Percentiles rank a stretch among this genome's conserved stretches.
These are phyloP conservation scores for Eutrema yunnanense DNA, from an alignment of 345 rosid genomes.

Conservation along the genomic window DNA sequence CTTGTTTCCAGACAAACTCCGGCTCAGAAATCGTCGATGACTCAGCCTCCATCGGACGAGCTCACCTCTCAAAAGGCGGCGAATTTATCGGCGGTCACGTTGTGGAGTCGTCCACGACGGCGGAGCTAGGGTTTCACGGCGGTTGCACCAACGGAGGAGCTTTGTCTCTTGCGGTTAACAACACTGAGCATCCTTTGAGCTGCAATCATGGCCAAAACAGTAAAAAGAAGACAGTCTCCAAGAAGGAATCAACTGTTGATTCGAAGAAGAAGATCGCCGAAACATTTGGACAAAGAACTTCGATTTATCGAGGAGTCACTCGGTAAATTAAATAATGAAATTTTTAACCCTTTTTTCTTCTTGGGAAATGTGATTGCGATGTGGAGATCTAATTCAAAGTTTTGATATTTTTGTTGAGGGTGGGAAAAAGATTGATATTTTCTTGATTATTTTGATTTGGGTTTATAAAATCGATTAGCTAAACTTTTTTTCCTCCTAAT, in stretches of 20 bases:
- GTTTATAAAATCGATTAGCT: neutral
- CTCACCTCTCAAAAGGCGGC: constrained; percentile 24
- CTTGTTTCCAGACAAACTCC: constrained; percentile 57
- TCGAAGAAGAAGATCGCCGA: constrained; percentile 55
- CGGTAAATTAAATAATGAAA: constrained; percentile 30
- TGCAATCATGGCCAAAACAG: neutral
- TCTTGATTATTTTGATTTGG: neutral
- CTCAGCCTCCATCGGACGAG: constrained; percentile 42
- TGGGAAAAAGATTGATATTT: neutral
- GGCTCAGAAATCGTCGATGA: constrained; percentile 64
- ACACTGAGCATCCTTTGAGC: neutral
- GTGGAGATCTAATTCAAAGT: neutral
- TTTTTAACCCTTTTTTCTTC: neutral
- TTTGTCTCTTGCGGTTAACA: constrained; percentile 53
- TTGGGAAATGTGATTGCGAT: neutral
- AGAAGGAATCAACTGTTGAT: constrained; percentile 27
- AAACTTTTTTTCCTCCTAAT: neutral
- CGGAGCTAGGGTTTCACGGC: constrained; percentile 41
- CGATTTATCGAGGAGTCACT: constrained; percentile 96
- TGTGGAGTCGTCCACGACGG: constrained; percentile 38
- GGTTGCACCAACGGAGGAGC: constrained; percentile 32
- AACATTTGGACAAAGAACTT: constrained; percentile 82
- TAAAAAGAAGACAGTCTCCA: constrained; percentile 3
- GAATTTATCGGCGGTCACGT: constrained; percentile 23
- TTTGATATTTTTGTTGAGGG: neutral